Evolutionary conservation across 2,329 filamentous ascomycete species (phyloP).

Genomic region (Xylaria sp.): DNA sequence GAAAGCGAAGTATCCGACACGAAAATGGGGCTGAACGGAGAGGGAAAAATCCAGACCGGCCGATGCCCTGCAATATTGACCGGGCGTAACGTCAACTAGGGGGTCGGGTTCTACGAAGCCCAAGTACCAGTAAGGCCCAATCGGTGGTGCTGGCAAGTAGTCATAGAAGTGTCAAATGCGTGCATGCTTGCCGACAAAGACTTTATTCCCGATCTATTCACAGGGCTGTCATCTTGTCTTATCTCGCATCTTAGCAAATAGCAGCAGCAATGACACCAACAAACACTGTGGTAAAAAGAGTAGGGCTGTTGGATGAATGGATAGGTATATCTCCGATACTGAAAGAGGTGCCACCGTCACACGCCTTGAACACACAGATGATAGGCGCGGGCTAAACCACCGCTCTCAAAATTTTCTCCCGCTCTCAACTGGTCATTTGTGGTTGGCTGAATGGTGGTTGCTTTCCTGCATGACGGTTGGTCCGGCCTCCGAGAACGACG

Average conservation of each 20-base stretch:
- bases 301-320: neutral
- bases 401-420: neutral
- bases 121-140: constrained; percentile 21
- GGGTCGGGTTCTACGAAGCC: neutral
- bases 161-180: neutral
- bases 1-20: constrained; percentile 8
- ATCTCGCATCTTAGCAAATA: neutral
- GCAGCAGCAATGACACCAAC: neutral
- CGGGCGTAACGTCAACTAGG: constrained; percentile 15
- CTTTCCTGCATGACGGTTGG: constrained; percentile 31
- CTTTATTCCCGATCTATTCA: neutral
- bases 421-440: constrained; percentile 9
- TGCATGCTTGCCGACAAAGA: constrained; percentile 2
- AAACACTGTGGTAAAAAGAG: neutral
- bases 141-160: constrained; percentile 8
- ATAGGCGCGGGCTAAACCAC: constrained; percentile 12
- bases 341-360: constrained; percentile 11
- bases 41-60: constrained; percentile 27
- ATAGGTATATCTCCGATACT: neutral
- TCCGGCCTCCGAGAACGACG: constrained; percentile 30
- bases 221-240: neutral
- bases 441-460: constrained; percentile 22
- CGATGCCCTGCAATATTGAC: constrained; percentile 20
- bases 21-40: constrained; percentile 25
- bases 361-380: constrained; percentile 6